These are phyloP conservation scores for Galerina sulciceps DNA, from an alignment of 768 basidiomycete genomes.

Conservation along the genomic window DNA sequence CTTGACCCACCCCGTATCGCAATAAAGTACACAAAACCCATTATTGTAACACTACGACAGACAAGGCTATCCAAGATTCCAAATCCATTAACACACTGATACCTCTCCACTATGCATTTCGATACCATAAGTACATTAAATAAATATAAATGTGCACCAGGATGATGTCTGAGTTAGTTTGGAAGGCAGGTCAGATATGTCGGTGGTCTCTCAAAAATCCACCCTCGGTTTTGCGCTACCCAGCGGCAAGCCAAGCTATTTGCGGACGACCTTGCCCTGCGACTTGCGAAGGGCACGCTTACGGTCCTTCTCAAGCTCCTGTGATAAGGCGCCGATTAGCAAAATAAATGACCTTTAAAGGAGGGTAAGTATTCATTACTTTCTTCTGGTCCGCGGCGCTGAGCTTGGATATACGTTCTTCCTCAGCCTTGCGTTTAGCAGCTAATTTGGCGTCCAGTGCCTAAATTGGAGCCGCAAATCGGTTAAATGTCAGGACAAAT, in stretches of 20 bases:
- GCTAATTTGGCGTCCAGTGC: conserved; percentile 70
- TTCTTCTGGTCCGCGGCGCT: conserved; percentile 85
- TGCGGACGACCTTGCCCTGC: conserved; percentile 66
- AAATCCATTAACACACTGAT: conserved; percentile 16
- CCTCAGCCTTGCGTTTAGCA: conserved; percentile 73
- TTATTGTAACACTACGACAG: background rate
- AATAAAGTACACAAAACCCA: background rate
- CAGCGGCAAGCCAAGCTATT: conserved; percentile 31
- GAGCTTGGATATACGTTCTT: conserved; percentile 73
- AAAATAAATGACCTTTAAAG: background rate
- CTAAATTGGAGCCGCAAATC: conserved; percentile 30
- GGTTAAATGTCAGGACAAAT: background rate
- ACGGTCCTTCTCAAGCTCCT: conserved; percentile 72
- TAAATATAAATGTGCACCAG: background rate
- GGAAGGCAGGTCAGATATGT: background rate
- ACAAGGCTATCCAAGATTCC: background rate
- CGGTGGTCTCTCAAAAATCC: too few relatives aligned
- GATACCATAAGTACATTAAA: conserved; percentile 17
- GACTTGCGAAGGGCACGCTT: conserved; percentile 72
- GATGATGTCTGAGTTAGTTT: too few relatives aligned
- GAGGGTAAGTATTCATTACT: conserved; percentile 38
- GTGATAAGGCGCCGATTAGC: background rate
- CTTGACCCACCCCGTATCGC: background rate
- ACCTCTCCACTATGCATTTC: conserved; percentile 10
- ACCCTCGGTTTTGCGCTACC: background rate